Evolutionary conservation across 306 rosid genomes (phyloP).

Genomic region (Corylus americana): DNA sequence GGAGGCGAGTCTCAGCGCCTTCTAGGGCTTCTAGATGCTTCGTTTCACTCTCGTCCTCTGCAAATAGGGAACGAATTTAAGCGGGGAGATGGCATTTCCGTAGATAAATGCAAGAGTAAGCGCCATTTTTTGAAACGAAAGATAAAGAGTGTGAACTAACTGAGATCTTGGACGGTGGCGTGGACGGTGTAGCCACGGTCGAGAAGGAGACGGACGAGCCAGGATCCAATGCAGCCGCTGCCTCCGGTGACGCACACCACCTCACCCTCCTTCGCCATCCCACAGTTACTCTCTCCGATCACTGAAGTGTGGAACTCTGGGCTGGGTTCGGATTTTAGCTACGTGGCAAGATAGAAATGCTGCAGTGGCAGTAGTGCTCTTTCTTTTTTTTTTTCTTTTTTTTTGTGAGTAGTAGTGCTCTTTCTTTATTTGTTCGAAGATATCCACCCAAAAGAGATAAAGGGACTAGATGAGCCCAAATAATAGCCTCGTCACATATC

Average conservation of each 20-base stretch:
- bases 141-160: constrained; percentile 22
- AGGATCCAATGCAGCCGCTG: constrained; percentile 87
- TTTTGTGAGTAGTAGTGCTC: too few relatives aligned
- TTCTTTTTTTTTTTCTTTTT: too few relatives aligned
- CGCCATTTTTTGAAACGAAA: not conserved
- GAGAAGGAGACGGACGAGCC: constrained; percentile 77
- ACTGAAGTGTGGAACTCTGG: too few relatives aligned
- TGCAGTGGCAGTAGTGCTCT: too few relatives aligned
- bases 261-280: constrained; percentile 29
- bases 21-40: constrained; percentile 69
- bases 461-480: too few relatives aligned
- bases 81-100: not conserved
- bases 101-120: not conserved
- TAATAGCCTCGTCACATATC: too few relatives aligned
- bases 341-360: too few relatives aligned
- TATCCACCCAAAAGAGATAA: too few relatives aligned
- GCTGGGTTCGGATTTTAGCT: too few relatives aligned
- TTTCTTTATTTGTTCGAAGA: too few relatives aligned
- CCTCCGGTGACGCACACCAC: constrained; percentile 89
- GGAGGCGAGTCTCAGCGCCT: constrained; percentile 59
- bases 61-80: not conserved
- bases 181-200: constrained; percentile 80
- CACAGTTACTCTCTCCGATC: too few relatives aligned
- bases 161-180: constrained; percentile 79
- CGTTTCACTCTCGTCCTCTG: constrained; percentile 73